Base-by-base conservation (phyloP, 2,329 filamentous ascomycete genomes). In the Aschersonia sp. region DNA sequence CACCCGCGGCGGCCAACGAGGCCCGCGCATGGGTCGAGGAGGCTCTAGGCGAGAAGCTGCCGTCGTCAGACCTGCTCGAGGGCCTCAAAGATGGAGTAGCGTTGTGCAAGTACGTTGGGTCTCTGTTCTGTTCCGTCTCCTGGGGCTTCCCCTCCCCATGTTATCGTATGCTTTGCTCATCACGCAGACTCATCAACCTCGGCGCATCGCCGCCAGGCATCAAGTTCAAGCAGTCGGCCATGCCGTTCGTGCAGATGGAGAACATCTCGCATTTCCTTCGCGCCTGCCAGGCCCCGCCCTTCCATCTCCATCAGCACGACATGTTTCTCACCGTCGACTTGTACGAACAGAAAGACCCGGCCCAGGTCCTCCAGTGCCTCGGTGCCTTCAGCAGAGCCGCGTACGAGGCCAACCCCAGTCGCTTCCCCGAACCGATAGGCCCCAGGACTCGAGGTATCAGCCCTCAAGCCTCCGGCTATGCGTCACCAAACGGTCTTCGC, bases 211-310 rank as follows among this genome's bases (percentile, higher is more conserved):
- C 82, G 12, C 85, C 86, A 0, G 84, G 84, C 32, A 78, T 95
- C 67, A 88, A 84, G 64, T 97, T 85, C 76, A 97, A 97, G 68
- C 75, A 84, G 61, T 95, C 89, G 1, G 69, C 80, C 41, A 97
- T 97, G 91, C 92, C 92, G 0, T 98, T 98, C 62, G 91, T 97
- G 41, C 92, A 98, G 66, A 97, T 97, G 89, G 92, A 98, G 65
- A 98, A 98, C 63, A 96, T 98, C 60, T 94, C 89, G 4, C 87
- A 94, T 61, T 98, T 96, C 67, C 79, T 98, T 47, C 81, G 79
- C 59, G 89, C 88, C 51, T 94, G 89, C 70, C 86, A 95, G 65
- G 72, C 78, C 46, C 79, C 85, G 30, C 92, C 92, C 0, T 72
- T 98, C 47, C 89, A 82, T 65, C 80, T 98, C 51, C 89, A 87